Percentiles rank a stretch among this genome's conserved stretches.
phyloP scores from a whole-genome alignment of 257 asterid genomes.

The Parsonsia alboflavescens region DNA sequence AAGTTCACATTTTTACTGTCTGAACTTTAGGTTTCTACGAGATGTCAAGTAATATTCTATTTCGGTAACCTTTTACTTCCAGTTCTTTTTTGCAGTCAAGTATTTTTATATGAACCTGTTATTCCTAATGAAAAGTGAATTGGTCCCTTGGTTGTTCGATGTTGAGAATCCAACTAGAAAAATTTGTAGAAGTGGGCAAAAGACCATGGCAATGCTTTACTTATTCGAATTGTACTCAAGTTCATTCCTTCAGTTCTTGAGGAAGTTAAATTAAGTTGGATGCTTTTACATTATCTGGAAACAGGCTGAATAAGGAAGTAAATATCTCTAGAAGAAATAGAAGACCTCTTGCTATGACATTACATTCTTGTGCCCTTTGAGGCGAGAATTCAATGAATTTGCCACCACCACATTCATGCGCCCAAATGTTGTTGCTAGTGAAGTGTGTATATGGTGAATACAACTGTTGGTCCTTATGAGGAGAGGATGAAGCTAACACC shows the following conservation, averaged over 20 bases:
- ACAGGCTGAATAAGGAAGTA: not conserved
- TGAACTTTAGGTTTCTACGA: not conserved
- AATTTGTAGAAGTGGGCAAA: not conserved
- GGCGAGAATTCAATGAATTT: not conserved
- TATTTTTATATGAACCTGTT: not conserved
- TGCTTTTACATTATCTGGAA: not conserved
- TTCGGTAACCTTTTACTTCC: not conserved
- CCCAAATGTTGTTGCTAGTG: not conserved
- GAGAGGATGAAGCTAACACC: conserved; percentile 56
- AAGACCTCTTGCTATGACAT: not conserved
- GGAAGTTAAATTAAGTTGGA: not conserved
- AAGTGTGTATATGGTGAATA: conserved; percentile 38
- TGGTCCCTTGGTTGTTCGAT: not conserved
- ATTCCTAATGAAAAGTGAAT: not conserved
- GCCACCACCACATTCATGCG: not conserved
- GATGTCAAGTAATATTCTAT: not conserved
- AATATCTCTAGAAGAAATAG: not conserved
- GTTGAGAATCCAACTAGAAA: not conserved
- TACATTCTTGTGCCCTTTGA: not conserved
- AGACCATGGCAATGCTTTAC: not conserved
- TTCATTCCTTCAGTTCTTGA: not conserved
- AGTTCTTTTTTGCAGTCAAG: not conserved
- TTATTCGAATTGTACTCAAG: not conserved
- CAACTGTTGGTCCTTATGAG: conserved; percentile 53
- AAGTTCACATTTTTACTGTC: not conserved